phyloP scores from a whole-genome alignment of 176 grass and related monocot species.

The Cocos nucifera region DNA sequence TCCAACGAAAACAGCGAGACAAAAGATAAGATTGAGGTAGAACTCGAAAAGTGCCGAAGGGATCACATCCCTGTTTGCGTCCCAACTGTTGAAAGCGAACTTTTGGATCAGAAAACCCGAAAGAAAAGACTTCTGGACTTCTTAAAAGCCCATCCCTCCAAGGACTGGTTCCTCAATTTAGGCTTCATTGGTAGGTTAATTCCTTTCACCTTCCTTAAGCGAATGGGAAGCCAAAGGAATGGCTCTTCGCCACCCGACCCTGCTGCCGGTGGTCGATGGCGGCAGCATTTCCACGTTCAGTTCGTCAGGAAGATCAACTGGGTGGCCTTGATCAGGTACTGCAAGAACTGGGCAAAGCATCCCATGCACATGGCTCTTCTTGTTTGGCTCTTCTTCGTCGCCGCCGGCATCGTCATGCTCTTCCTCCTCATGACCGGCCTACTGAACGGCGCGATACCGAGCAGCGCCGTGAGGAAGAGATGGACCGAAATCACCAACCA shows the following conservation, averaged over 20 bases:
- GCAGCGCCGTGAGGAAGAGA: conserved; percentile 22
- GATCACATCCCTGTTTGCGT: neutral
- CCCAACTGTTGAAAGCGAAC: neutral
- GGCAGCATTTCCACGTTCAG: conserved; percentile 5
- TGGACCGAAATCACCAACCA: conserved; percentile 68
- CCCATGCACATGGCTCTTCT: conserved; percentile 49
- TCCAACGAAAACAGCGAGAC: too few relatives aligned
- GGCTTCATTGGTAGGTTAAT: neutral
- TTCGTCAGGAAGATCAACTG: conserved; percentile 40
- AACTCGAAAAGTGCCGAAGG: too few relatives aligned
- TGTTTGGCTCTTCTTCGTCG: conserved; percentile 45
- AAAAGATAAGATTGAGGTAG: too few relatives aligned
- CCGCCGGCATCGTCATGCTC: conserved; percentile 28
- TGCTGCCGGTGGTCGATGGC: neutral
- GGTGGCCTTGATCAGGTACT: conserved; percentile 21
- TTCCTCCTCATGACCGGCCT: conserved; percentile 64
- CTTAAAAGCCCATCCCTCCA: conserved; percentile 27
- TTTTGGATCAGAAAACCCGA: neutral
- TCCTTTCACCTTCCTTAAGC: conserved; percentile 11
- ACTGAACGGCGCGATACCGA: conserved; percentile 44
- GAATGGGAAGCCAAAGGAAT: conserved; percentile 7
- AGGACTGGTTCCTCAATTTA: conserved; percentile 24
- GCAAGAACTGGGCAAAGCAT: conserved; percentile 30
- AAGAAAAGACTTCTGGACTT: conserved; percentile 43
- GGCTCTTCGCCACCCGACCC: neutral